Evolutionary conservation across 345 rosid genomes (phyloP).

Genomic region (Orychophragmus violaceus): DNA sequence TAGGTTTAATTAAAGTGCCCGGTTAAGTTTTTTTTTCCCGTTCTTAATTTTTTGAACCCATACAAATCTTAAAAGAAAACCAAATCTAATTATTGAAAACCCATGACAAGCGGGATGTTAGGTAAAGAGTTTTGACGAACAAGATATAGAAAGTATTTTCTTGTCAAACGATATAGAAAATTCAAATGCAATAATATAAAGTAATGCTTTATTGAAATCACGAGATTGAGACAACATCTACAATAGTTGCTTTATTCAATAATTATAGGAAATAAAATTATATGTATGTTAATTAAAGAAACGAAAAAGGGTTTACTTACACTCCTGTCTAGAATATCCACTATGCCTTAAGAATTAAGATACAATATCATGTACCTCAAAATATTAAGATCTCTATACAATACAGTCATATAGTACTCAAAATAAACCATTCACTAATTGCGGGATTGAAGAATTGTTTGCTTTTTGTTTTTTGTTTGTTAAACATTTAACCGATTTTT

Average conservation of each 20-base stretch:
- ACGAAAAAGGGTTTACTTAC: neutral
- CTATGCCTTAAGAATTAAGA: neutral
- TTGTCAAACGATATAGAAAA: no score
- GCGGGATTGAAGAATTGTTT: neutral
- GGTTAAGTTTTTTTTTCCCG: no score
- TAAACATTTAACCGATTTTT: neutral
- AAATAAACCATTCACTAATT: no score
- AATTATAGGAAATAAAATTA: neutral
- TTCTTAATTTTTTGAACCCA: neutral
- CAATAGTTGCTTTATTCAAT: neutral
- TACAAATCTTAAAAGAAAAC: neutral
- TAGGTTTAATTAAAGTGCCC: no score
- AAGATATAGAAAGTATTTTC: no score
- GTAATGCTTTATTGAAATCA: slow-evolving; percentile 14
- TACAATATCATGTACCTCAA: neutral
- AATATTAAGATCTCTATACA: neutral
- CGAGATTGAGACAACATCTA: neutral
- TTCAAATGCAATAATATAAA: slow-evolving; percentile 3
- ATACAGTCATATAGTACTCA: neutral
- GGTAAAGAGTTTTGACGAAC: neutral
- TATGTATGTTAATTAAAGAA: neutral
- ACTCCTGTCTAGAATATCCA: neutral
- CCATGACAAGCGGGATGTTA: neutral
- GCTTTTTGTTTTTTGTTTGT: neutral
- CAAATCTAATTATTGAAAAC: neutral